A percentile compares a stretch with the other conserved stretches of the same genome.
Evolutionary conservation across 108 stramenopile genomes (phyloP).

Genomic region (Mayamaea pseudoterrestris): DNA sequence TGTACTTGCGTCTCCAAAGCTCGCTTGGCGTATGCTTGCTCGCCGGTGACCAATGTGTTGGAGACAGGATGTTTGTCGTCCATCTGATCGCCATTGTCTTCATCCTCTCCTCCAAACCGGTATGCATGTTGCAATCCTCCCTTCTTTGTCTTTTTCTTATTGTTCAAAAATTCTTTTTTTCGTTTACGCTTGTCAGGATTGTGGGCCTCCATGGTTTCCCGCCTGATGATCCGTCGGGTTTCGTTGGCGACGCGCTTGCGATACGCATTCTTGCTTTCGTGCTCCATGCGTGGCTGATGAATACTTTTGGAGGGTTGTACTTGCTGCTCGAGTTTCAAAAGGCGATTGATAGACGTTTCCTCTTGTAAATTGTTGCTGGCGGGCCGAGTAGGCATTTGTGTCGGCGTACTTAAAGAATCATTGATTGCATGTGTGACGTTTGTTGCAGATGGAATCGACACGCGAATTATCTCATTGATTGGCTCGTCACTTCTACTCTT

Average conservation of each 20-base stretch:
- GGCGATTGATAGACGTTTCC: constrained; percentile 5
- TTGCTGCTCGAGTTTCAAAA: constrained; percentile 15
- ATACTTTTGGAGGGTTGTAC: constrained; percentile 6
- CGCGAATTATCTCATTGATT: background rate
- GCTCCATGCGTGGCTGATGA: constrained; percentile 21
- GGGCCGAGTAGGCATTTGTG: no score
- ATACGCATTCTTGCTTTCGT: constrained; percentile 43
- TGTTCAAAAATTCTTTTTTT: constrained; percentile 36
- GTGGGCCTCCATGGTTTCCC: constrained; percentile 3
- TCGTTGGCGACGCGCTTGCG: constrained; percentile 31
- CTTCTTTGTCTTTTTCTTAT: constrained; percentile 35
- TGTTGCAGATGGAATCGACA: no score
- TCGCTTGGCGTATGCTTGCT: constrained; percentile 4
- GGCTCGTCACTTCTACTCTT: constrained; percentile 8
- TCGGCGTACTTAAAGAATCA: no score
- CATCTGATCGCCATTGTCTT: background rate
- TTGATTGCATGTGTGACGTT: no score
- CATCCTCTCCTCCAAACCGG: background rate
- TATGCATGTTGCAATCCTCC: background rate
- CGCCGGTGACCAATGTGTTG: constrained; percentile 9
- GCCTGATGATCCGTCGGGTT: constrained; percentile 26
- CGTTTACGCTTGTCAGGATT: constrained; percentile 23
- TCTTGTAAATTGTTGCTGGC: no score
- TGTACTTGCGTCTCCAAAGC: constrained; percentile 5
- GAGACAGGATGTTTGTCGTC: constrained; percentile 5